These are phyloP conservation scores for Fusarium sp. DNA, from an alignment of 2,329 filamentous ascomycete species.

Conservation along the genomic window DNA sequence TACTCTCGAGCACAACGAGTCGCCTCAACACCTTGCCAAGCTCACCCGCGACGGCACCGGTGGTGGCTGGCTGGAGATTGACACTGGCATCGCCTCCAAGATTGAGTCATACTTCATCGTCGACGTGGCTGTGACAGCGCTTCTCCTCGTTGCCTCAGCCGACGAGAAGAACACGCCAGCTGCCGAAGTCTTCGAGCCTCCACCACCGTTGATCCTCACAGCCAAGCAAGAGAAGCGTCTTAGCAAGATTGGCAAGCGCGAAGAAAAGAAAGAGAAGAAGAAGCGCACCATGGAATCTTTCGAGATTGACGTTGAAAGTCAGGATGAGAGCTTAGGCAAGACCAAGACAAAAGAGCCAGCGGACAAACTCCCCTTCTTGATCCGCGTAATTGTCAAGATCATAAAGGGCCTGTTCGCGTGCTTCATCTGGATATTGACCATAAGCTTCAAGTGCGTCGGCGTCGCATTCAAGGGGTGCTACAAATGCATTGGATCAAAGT, in stretches of 20 bases:
- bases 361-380: conserved; percentile 64
- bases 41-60: conserved; percentile 72
- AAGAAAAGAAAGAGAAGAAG: conserved; percentile 51
- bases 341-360: conserved; percentile 56
- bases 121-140: conserved; percentile 71
- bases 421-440: conserved; percentile 69
- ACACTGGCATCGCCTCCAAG: conserved; percentile 70
- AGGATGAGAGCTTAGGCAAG: conserved; percentile 61
- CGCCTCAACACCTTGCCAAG: conserved; percentile 70
- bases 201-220: conserved; percentile 57
- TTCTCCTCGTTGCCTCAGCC: conserved; percentile 69
- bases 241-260: conserved; percentile 50
- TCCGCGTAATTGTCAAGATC: conserved; percentile 64
- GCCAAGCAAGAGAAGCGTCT: conserved; percentile 48
- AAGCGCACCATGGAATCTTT: conserved; percentile 66
- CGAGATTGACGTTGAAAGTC: conserved; percentile 73
- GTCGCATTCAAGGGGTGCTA: conserved; percentile 65
- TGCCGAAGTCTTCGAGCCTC: conserved; percentile 70
- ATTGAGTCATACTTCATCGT: conserved; percentile 73
- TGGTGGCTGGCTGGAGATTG: conserved; percentile 71
- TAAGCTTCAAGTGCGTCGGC: conserved; percentile 66
- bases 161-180: conserved; percentile 64
- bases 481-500: conserved; percentile 63
- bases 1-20: conserved; percentile 74
- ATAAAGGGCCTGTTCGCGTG: conserved; percentile 68